Evolutionary conservation across 2,329 filamentous ascomycete species (phyloP), one percentile per base, ranked within the genome.

Genomic region (Pseudogymnoascus sp.): DNA sequence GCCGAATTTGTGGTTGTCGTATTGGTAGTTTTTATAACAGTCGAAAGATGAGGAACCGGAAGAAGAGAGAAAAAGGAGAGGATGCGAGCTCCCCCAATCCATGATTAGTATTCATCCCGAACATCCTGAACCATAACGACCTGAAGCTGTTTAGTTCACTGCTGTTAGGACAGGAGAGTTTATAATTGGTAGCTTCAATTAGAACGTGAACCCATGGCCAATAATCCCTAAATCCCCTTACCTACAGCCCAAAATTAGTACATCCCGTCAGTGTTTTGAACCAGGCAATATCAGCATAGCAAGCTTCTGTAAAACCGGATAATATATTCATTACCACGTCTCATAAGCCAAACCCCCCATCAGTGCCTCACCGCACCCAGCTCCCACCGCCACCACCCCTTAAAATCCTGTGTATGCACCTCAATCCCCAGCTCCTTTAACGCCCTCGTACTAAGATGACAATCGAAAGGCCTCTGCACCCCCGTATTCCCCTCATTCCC

Each of bases 391-490:
- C 92, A 96, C 92, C 92, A 96, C 14, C 80, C 86, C 52, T 78
- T 78, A 72, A 96, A 96, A 68, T 92, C 84, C 70, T 86, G 82
- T 0, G 90, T 91, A 52, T 82, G 78, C 62, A 93, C 84, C 70
- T 89, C 82, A 66, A 96, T 89, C 0, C 85, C 90, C 65, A 96
- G 72, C 12, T 90, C 84, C 72, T 84, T 84, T 66, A 96, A 76
- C 39, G 79, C 84, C 74, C 83, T 84, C 7, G 89, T 96, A 69
- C 90, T 92, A 52, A 97, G 78, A 74, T 96, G 91, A 69, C 89
- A 93, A 75, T 96, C 91, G 72, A 90, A 96, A 11, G 92, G 92
- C 66, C 92, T 82, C 75, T 92, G 84, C 0, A 92, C 89, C 22
- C 81, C 80, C 49, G 87, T 84, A 65, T 84, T 86, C 5, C 87